Base-by-base conservation (phyloP, 2,329 filamentous ascomycete genomes). In the Sporothrix pallida region DNA sequence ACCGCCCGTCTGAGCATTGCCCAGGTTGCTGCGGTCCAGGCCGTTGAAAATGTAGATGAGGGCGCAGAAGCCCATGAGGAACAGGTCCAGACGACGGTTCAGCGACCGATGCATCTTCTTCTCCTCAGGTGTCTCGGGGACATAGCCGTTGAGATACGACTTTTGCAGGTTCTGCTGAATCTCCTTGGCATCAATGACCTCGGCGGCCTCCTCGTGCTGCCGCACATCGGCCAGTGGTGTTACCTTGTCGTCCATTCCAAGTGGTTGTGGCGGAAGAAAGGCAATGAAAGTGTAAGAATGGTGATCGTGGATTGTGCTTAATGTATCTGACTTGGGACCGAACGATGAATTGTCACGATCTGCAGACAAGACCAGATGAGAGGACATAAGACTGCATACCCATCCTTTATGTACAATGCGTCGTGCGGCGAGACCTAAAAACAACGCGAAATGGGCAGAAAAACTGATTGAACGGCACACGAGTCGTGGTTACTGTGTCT, bases 1-100 rank as follows among this genome's bases (percentile, higher is more conserved):
- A 9, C 80, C 80, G 9, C 44, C 65, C 4, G 82, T 80, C 74
- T 83, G 80, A 6, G 83, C 83, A 74, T 84, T 84, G 42, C 83
- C 83, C 46, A 84, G 78, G 42, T 84, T 84, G 26, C 81, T 79
- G 46, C 82, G 79, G 74, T 84, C 83, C 1, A 84, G 79, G 1
- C 82, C 81, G 72, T 84, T 84, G 75, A 83, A 82, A 2, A 84
- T 78, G 62, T 83, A 84, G 48, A 69, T 69, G 9, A 69, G 26
- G 2, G 65, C 65, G 20, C 65, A 69, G 23, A 69, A 69, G 8
- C 65, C 65, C 65, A 69, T 69, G 10, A 69, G 3, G 48, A 52
- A 69, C 5, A 69, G n/a, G 20, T 69, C 65, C 23, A 69, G 65
- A 5, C 26, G n/a, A 10, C 65, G 65, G 48, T 69, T 69, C 20